These are phyloP conservation scores for Moricandia moricandioides DNA, from an alignment of 345 rosid species.

Conservation along the genomic window DNA sequence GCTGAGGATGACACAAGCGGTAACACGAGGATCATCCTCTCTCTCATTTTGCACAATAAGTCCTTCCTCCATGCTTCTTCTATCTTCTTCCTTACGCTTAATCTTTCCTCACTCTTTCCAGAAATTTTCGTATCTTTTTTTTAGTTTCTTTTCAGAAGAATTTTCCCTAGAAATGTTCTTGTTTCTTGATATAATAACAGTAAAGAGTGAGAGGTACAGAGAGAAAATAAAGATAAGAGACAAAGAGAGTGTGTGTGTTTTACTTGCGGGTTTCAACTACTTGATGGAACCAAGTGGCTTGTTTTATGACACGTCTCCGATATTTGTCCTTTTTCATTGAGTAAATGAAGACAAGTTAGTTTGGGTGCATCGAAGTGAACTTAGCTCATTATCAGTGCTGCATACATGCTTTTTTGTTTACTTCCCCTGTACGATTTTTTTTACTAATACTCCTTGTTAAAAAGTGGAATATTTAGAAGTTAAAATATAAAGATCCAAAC, in stretches of 20 bases:
- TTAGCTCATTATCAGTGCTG: not conserved
- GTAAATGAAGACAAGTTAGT: not conserved
- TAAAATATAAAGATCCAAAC: not conserved
- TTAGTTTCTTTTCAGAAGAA: not conserved
- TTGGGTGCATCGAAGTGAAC: not conserved
- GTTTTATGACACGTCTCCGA: not conserved
- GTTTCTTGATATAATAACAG: not conserved
- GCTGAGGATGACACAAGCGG: slow-evolving; percentile 37
- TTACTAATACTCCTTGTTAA: too few species aligned
- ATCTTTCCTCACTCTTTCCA: not conserved
- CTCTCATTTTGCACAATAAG: slow-evolving; percentile 23
- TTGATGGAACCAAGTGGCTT: slow-evolving; percentile 5
- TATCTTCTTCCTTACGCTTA: slow-evolving; percentile 3
- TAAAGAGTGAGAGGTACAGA: not conserved
- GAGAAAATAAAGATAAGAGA: not conserved
- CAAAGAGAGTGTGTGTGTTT: not conserved
- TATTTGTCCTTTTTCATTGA: not conserved
- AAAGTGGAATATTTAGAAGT: not conserved
- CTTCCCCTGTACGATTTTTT: too few species aligned
- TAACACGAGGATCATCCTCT: slow-evolving; percentile 25
- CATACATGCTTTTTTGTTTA: not conserved
- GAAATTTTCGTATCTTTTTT: not conserved
- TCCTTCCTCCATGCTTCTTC: slow-evolving; percentile 28
- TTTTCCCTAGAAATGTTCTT: not conserved
- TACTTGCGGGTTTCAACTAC: not conserved